A percentile compares a stretch with the other conserved stretches of the same genome.
Conservation (phyloP, 1,284 basidiomycete species). For the Coriolopsis trogii region DNA sequence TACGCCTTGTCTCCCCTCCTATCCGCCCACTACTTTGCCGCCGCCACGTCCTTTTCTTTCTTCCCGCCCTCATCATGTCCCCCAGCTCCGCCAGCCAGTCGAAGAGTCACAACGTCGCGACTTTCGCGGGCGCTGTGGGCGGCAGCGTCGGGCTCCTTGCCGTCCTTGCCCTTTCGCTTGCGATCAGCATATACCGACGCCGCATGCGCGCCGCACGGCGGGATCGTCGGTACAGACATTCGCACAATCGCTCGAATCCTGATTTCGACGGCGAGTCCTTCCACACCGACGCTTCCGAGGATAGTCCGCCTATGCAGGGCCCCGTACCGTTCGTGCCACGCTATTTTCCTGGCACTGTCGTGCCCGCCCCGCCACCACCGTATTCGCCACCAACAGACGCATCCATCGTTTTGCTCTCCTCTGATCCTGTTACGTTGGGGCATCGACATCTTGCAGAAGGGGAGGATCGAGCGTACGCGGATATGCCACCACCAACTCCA, state of each 20-base stretch:
- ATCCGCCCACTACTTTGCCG: slow-evolving; percentile 22
- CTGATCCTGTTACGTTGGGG: slow-evolving; percentile 19
- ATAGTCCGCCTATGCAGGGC: slow-evolving; percentile 45
- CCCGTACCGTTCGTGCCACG: slow-evolving; percentile 53
- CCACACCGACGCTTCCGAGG: slow-evolving; percentile 43
- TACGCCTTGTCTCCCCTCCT: slow-evolving; percentile 22
- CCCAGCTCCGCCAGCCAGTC: slow-evolving; percentile 24
- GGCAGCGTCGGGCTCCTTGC: slow-evolving; percentile 53
- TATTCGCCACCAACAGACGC: slow-evolving; percentile 27
- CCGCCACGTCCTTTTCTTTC: slow-evolving; percentile 13
- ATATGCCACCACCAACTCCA: slow-evolving; percentile 32
- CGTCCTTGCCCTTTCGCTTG: slow-evolving; percentile 47
- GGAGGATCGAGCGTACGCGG: slow-evolving; percentile 31
- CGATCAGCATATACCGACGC: slow-evolving; percentile 53
- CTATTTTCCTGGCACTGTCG: slow-evolving; percentile 53
- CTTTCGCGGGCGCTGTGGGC: slow-evolving; percentile 56
- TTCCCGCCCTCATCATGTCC: slow-evolving; percentile 20
- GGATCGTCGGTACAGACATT: slow-evolving; percentile 41
- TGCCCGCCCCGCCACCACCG: slow-evolving; percentile 43
- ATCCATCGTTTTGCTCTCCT: slow-evolving; percentile 26
- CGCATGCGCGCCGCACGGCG: slow-evolving; percentile 44
- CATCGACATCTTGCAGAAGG: slow-evolving; percentile 14
- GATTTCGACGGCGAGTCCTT: slow-evolving; percentile 34
- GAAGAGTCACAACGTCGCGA: slow-evolving; percentile 44
- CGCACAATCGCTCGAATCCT: slow-evolving; percentile 19